Evolutionary conservation across 768 basidiomycete genomes (phyloP).

Genomic region (Lactifluus volemus): DNA sequence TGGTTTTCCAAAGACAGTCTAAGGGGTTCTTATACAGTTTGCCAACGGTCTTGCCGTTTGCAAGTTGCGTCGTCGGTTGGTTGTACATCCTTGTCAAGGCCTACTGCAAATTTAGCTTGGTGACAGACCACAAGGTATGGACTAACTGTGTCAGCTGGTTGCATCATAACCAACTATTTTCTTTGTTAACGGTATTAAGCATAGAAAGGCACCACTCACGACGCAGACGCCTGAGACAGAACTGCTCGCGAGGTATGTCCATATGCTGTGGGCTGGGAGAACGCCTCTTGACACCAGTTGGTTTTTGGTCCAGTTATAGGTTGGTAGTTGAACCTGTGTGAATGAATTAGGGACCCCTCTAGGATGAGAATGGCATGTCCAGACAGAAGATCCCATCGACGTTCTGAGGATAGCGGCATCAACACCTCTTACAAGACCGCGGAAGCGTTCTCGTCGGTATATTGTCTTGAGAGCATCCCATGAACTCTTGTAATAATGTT

Average conservation of each 20-base stretch:
- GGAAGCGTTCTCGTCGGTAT: constrained; percentile 62
- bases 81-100: constrained; percentile 94
- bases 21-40: constrained; percentile 84
- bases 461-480: constrained; percentile 78
- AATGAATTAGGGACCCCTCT: not conserved
- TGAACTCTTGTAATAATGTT: constrained; percentile 84
- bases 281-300: constrained; percentile 61
- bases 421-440: constrained; percentile 83
- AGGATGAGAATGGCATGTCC: constrained; percentile 13
- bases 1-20: constrained; percentile 95
- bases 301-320: constrained; percentile 89
- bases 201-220: constrained; percentile 38
- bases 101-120: constrained; percentile 28
- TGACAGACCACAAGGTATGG: not conserved
- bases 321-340: constrained; percentile 83
- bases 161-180: constrained; percentile 78
- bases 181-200: not conserved
- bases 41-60: constrained; percentile 66
- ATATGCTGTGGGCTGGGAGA: constrained; percentile 66
- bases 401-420: constrained; percentile 92
- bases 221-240: constrained; percentile 88
- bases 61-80: constrained; percentile 69
- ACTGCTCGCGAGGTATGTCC: constrained; percentile 84
- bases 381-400: constrained; percentile 84
- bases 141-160: constrained; percentile 81